Base-by-base conservation (phyloP, 1,284 basidiomycete genomes). In the Fomitopsis betulina region DNA sequence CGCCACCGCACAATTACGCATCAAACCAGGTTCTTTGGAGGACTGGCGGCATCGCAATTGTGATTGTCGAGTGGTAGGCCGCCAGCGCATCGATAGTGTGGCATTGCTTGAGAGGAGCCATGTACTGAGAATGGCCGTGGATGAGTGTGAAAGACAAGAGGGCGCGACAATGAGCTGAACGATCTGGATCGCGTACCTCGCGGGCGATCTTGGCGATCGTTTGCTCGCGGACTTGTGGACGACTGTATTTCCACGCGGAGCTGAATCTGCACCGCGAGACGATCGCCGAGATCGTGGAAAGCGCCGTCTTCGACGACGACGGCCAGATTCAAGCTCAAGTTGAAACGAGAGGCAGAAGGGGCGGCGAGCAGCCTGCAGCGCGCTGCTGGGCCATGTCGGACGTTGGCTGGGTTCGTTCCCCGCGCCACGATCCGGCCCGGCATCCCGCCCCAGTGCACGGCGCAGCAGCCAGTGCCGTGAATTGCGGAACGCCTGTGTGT, bases 271-370 rank as follows among this genome's bases (percentile, higher is more conserved):
- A 51, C 23, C 25, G 32, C 32, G 25, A n/a, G 49, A 23, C 32
- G 49, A 51, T 51, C 49, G 30, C n/a, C 17, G n/a, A 23, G 49
- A 37, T 33, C 32, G 49, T 23, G 49, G 33, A 33, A 33, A 27
- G 33, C 19, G 49, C 32, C 49, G 33, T 33, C 32, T 51, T 33
- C n/a, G 49, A 51, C 49, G 49, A 51, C 49, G 49, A 51, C 49
- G 49, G 19, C 49, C n/a, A 35, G 49, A 51, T 51, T 51, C 32
- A 51, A 51, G 49, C 49, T 51, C 3, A 51, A 51, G 49, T 51
- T 51, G 49, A 51, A 51, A 35, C 49, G 49, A 37, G n/a, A 19
- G 49, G 49, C 49, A n/a, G 32, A 37, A n/a, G 49, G 33, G 32
- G 49, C 47, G 47, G 30, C 25, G 47, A 30, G 47, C 27, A 19